Evolutionary conservation across 164 flowering plant genomes (phyloP).

Genomic region (Sedum album): DNA sequence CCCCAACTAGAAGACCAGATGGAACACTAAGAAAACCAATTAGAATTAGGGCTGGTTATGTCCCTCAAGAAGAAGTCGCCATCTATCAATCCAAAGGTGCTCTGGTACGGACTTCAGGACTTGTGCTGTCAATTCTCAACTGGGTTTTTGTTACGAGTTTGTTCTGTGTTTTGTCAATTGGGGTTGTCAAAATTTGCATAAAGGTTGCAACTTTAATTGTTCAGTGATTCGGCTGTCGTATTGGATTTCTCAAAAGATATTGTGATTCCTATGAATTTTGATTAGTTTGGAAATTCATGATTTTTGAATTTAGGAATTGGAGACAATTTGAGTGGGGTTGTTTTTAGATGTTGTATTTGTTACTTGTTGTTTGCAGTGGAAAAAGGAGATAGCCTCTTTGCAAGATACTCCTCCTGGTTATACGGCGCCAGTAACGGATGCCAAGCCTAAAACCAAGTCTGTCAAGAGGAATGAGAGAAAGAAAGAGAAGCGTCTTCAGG

Average conservation of each 20-base stretch:
- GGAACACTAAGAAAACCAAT: conserved; percentile 58
- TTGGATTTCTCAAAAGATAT: background rate
- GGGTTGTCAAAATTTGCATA: background rate
- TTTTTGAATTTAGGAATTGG: background rate
- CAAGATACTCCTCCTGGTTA: conserved; percentile 50
- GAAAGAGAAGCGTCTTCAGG: conserved; percentile 38
- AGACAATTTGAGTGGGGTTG: background rate
- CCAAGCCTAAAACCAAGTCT: conserved; percentile 54
- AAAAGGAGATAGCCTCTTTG: conserved; percentile 43
- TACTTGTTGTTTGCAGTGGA: conserved; percentile 46
- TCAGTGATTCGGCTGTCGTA: background rate
- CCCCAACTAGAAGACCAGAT: conserved; percentile 60
- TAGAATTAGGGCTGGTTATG: conserved; percentile 58
- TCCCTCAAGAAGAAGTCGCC: conserved; percentile 72
- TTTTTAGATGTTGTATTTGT: background rate
- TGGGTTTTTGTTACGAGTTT: background rate
- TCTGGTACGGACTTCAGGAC: conserved; percentile 31
- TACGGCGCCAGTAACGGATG: conserved; percentile 32
- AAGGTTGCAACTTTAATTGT: background rate
- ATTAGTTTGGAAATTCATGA: background rate
- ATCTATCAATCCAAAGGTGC: conserved; percentile 64
- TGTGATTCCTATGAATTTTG: background rate
- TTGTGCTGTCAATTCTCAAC: background rate
- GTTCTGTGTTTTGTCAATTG: background rate
- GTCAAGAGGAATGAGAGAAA: conserved; percentile 62